phyloP scores from a whole-genome alignment of 1,139 yeast species.

The Kodamaea sp. region DNA sequence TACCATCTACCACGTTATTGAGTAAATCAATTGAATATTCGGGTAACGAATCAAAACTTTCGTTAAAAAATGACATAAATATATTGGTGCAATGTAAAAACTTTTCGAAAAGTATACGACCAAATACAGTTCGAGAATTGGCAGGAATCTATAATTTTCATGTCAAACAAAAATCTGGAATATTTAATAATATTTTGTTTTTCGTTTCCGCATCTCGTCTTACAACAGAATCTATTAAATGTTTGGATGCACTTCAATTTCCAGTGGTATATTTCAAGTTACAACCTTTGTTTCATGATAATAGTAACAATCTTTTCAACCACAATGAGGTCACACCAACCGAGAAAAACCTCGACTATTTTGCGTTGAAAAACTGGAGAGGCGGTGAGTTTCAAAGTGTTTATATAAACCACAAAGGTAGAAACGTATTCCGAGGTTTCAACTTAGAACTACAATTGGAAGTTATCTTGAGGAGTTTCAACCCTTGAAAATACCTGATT shows the following conservation, averaged over 20 bases:
- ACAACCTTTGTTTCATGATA: constrained; percentile 20
- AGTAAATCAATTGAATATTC: constrained; percentile 6
- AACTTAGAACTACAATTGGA: constrained; percentile 27
- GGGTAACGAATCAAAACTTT: constrained; percentile 10
- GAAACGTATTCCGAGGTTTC: constrained; percentile 39
- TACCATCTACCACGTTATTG: constrained; percentile 9
- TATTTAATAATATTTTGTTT: constrained; percentile 27
- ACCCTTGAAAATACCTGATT: background rate
- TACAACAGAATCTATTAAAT: constrained; percentile 52
- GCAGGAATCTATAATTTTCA: constrained; percentile 53
- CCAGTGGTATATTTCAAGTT: constrained; percentile 47
- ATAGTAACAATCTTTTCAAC: constrained; percentile 24
- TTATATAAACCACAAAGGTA: constrained; percentile 45
- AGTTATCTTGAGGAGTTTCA: background rate
- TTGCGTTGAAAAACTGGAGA: constrained; percentile 37
- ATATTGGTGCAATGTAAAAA: constrained; percentile 60
- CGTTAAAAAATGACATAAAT: constrained; percentile 27
- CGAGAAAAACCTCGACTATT: constrained; percentile 12
- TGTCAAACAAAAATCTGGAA: constrained; percentile 23
- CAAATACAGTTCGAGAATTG: constrained; percentile 54
- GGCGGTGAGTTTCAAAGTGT: constrained; percentile 38
- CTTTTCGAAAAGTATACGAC: constrained; percentile 43
- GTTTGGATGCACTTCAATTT: constrained; percentile 39
- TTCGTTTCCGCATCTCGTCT: constrained; percentile 58
- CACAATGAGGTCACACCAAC: background rate